Evolutionary conservation across 768 basidiomycete genomes (phyloP), one percentile per base, ranked within the genome.

Genomic region (Austroboletus eburneus): DNA sequence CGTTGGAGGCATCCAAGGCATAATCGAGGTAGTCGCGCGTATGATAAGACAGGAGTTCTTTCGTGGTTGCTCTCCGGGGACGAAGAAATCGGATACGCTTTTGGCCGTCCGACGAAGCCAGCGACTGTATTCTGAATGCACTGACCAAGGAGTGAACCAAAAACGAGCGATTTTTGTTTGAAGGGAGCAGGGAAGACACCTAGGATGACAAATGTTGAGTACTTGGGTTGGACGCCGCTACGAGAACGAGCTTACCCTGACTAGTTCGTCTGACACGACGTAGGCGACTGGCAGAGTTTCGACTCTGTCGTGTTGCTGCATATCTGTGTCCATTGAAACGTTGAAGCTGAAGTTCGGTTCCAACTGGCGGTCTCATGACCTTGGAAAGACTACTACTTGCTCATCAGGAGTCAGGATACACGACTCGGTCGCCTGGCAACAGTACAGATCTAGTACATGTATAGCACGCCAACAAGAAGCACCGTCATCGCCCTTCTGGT

Each of bases 31-130:
- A 93, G 27, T 79, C 78, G n/a, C 68, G 66, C 17, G 78, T 80
- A 57, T 93, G 91, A 57, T 89, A 93, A 16, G 69, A 66, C 12
- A 70, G 55, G 5, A 95, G 75, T 9, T 87, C 81, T 29, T 72
- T 74, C 47, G 62, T 62, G 0, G 71, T 77, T 0, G 87, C 89
- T 21, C 67, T 71, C 5, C 59, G 54, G 0, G 87, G 83, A 4
- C 73, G 73, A 4, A 87, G 57, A 3, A 85, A 66, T 30, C 64
- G 69, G 18, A 81, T 59, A 10, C 57, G 66, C 42, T 42, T 55
- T 9, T 33, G 46, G 14, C 51, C 63, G 47, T 46, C 43, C 52
- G 22, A 52, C 18, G 9, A 63, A 54, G 59, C 48, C 14, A 65
- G 53, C 8, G 65, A 62, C 48, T 83, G 66, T 18, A 85, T 64